Evolutionary conservation across 106 monocot genomes (phyloP).

Genomic region (Phalaenopsis aphrodite): DNA sequence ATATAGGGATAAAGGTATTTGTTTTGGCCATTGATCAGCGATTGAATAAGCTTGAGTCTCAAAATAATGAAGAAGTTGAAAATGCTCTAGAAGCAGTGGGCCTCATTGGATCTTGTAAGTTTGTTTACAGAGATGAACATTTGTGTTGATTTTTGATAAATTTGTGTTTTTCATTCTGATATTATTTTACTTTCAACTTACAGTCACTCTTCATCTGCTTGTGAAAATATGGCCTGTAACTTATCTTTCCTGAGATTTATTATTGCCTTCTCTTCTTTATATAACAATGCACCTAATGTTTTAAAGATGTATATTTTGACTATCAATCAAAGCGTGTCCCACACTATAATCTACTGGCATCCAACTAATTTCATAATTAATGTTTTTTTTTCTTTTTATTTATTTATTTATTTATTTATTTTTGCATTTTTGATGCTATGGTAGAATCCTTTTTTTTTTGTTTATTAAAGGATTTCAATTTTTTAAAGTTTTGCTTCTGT

Average conservation of each 20-base stretch:
- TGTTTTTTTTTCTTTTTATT: neutral
- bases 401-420: neutral
- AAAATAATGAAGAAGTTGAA: constrained; percentile 71
- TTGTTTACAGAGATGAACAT: neutral
- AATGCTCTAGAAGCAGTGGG: constrained; percentile 80
- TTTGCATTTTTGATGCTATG: neutral
- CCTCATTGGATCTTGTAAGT: constrained; percentile 81
- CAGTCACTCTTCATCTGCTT: neutral
- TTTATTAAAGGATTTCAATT: neutral
- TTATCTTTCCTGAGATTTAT: neutral
- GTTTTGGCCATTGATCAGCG: constrained; percentile 55
- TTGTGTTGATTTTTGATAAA: neutral
- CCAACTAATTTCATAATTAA: neutral
- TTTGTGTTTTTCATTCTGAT: neutral
- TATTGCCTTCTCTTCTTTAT: neutral
- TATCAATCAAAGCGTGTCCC: neutral
- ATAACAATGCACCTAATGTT: neutral
- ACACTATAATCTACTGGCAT: neutral
- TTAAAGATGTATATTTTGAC: neutral
- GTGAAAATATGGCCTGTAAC: neutral
- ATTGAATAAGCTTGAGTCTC: constrained; percentile 37
- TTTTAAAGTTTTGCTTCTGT: neutral
- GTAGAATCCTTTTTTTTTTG: neutral
- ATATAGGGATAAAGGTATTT: constrained; percentile 45
- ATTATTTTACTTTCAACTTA: neutral